Evolutionary conservation across 192 early-diverging fungal species (phyloP), one percentile per base, ranked within the genome.

Genomic region (Coemansia reversa): DNA sequence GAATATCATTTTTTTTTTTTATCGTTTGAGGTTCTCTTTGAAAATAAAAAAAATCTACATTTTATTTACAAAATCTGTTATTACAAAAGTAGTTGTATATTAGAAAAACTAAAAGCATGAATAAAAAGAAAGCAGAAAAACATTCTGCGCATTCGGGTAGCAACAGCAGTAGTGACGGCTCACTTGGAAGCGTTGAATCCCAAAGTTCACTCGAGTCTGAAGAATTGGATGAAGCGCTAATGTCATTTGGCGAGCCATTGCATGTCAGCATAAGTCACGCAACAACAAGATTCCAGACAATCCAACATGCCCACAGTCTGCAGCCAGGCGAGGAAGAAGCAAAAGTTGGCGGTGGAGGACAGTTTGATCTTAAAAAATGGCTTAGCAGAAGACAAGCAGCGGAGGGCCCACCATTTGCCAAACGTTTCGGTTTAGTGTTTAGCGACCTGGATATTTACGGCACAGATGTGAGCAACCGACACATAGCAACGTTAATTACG

Each of bases 171-270:
- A 11, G 35, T 11, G 8, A 11, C 35, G 35, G 8, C 35, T 39
- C 35, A 11, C 35, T 39, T 4, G 35, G 35, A 39, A 9, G 6
- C 35, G 35, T 11, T 39, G 35, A 11, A 12, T 39, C 35, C 35
- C 3, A 39, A 1, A 11, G 9, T 9, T 7, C 35, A 11, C 35
- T 39, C 35, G 9, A 11, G 7, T 39, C 35, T 6, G 12, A 39
- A 39, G 35, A 39, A 39, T 11, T 39, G 35, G 50, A 51, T 51
- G 62, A 63, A 14, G n/a, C 51, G 1, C 20, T 24, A 16, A 74
- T 48, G 39, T 74, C 76, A 19, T 82, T 82, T 62, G 79, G 79
- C 3, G 79, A 82, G 67, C 75, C 70, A 23, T 55, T 72, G 29
- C 66, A 74, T n/a, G 79, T 82, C 63, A 76, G 63, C 60, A 56